A percentile compares a stretch with the other conserved stretches of the same genome.
These are phyloP conservation scores for Sicyos baderoa DNA, from an alignment of 306 rosid genomes.

Conservation along the genomic window DNA sequence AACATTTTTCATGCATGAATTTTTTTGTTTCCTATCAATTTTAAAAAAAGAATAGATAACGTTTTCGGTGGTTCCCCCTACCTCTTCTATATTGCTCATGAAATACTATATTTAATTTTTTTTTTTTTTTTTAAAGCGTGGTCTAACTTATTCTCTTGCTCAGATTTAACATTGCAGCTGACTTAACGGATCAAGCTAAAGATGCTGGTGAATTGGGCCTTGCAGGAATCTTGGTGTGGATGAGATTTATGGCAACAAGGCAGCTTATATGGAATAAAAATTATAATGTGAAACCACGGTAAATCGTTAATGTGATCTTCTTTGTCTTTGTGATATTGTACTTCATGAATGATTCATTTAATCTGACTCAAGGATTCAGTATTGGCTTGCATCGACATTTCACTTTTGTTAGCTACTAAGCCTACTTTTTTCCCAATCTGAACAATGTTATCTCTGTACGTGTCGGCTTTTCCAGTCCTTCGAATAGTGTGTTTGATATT, in stretches of 20 bases:
- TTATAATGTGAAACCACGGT: conserved; percentile 99
- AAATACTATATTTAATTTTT: background rate
- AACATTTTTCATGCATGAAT: too few relatives aligned
- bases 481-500: background rate
- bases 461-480: background rate
- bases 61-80: background rate
- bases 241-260: conserved; percentile 98
- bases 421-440: background rate
- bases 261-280: conserved; percentile 99
- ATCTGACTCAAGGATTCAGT: background rate
- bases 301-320: conserved; percentile 6
- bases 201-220: conserved; percentile 69
- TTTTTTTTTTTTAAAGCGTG: background rate
- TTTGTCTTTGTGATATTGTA: background rate
- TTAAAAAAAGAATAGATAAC: background rate
- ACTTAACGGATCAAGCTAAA: conserved; percentile 66
- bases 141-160: conserved; percentile 22
- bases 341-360: background rate
- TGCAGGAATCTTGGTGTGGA: conserved; percentile 88
- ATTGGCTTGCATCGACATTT: background rate
- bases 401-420: background rate
- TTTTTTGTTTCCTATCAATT: too few relatives aligned
- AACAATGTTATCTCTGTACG: background rate
- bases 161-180: conserved; percentile 96
- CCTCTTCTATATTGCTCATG: background rate